phyloP scores from a whole-genome alignment of 192 early-diverging fungal species.

The Gonapodya prolifera region DNA sequence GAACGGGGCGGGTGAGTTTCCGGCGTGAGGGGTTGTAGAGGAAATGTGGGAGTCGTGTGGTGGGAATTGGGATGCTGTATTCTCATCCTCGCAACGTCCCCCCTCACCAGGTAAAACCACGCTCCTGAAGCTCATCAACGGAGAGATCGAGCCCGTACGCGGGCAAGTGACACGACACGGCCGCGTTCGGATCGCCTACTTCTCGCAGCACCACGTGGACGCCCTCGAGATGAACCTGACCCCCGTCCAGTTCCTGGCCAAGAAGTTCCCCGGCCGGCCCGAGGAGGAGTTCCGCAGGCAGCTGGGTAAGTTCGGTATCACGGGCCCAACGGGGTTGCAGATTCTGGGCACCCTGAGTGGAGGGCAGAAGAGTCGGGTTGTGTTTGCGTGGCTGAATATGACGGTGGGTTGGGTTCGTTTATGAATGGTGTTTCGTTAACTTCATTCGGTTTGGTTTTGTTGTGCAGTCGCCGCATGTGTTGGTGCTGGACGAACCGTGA shows the following conservation, averaged over 20 bases:
- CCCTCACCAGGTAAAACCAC: slow-evolving; percentile 69
- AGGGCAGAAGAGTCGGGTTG: slow-evolving; percentile 83
- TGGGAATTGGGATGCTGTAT: background rate
- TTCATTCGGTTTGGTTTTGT: background rate
- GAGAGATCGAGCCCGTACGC: slow-evolving; percentile 58
- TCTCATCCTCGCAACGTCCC: background rate
- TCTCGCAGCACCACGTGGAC: slow-evolving; percentile 97
- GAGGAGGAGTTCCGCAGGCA: slow-evolving; percentile 95
- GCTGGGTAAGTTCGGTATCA: slow-evolving; percentile 88
- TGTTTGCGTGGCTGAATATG: slow-evolving; percentile 40
- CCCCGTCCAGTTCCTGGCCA: slow-evolving; percentile 78
- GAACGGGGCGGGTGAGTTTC: slow-evolving; percentile 73
- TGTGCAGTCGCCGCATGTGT: slow-evolving; percentile 32
- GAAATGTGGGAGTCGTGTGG: background rate
- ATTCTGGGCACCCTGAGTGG: slow-evolving; percentile 89
- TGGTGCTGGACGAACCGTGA: slow-evolving; percentile 51
- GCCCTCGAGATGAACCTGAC: slow-evolving; percentile 77
- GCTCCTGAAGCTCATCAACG: slow-evolving; percentile 82
- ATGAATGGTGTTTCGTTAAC: background rate
- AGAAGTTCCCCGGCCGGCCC: slow-evolving; percentile 74
- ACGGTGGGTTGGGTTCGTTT: slow-evolving; percentile 4
- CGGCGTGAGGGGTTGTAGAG: background rate
- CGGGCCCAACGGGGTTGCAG: slow-evolving; percentile 91
- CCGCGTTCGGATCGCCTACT: slow-evolving; percentile 83
- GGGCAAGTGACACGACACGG: slow-evolving; percentile 86